Evolutionary conservation across 1,284 basidiomycete genomes (phyloP).

Genomic region (Cutaneotrichosporon cyanovorans): DNA sequence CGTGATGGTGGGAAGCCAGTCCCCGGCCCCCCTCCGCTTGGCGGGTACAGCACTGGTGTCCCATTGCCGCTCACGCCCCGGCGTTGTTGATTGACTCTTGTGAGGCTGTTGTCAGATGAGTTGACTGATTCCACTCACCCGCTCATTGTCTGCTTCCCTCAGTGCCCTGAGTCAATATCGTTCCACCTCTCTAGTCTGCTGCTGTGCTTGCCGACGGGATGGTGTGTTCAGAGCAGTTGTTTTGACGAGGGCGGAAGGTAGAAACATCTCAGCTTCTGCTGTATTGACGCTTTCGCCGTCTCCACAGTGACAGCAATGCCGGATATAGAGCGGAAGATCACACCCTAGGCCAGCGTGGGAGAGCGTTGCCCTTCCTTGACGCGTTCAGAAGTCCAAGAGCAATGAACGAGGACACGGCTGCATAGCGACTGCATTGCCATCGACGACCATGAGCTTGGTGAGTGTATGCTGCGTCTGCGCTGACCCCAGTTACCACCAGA

Average conservation of each 20-base stretch:
- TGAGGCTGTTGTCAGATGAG: slow-evolving; percentile 4
- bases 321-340: too few relatives aligned
- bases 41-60: neutral
- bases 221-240: neutral
- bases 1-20: neutral
- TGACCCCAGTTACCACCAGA: slow-evolving; percentile 53
- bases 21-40: neutral
- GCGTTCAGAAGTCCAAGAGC: too few relatives aligned
- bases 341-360: too few relatives aligned
- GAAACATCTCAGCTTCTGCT: too few relatives aligned
- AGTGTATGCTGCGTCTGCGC: neutral
- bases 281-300: too few relatives aligned
- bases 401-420: too few relatives aligned
- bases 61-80: neutral
- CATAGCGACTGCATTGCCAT: neutral
- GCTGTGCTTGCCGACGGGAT: too few relatives aligned
- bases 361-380: too few relatives aligned
- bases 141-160: neutral
- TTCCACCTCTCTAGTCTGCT: too few relatives aligned
- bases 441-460: neutral
- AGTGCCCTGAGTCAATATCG: too few relatives aligned
- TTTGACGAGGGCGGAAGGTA: too few relatives aligned
- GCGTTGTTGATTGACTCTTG: slow-evolving; percentile 12
- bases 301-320: too few relatives aligned
- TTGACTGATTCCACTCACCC: neutral